These are phyloP conservation scores for Penicillium oxalicum DNA, from an alignment of 2,329 filamentous ascomycete species.

Conservation along the genomic window DNA sequence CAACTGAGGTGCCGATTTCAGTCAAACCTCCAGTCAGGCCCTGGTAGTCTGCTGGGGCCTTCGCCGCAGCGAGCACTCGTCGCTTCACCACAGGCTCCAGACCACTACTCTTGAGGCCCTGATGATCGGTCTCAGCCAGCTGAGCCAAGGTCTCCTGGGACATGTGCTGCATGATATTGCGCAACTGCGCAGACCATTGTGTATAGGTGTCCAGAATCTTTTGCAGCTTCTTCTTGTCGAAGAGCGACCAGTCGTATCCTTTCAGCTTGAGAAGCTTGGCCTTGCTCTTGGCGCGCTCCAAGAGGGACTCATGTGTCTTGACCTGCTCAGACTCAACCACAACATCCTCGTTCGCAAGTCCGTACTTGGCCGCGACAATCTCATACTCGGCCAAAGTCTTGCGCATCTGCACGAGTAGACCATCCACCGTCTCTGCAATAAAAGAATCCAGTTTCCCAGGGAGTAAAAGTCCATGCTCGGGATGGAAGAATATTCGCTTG, in stretches of 20 bases:
- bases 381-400: slow-evolving; percentile 21
- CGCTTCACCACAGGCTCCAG: slow-evolving; percentile 22
- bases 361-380: slow-evolving; percentile 18
- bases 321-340: slow-evolving; percentile 7
- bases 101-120: slow-evolving; percentile 19
- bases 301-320: slow-evolving; percentile 17
- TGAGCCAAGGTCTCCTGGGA: slow-evolving; percentile 20
- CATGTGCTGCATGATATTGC: slow-evolving; percentile 27
- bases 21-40: slow-evolving; percentile 17
- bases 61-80: slow-evolving; percentile 16
- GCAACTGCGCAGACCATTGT: slow-evolving; percentile 22
- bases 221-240: slow-evolving; percentile 26
- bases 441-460: slow-evolving; percentile 17
- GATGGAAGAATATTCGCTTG: slow-evolving; percentile 19
- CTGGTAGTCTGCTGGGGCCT: slow-evolving; percentile 18
- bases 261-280: slow-evolving; percentile 21
- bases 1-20: slow-evolving; percentile 16
- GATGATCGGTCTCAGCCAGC: slow-evolving; percentile 7
- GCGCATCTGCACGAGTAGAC: slow-evolving; percentile 20
- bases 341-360: slow-evolving; percentile 11
- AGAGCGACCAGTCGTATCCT: slow-evolving; percentile 28
- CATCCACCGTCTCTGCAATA: slow-evolving; percentile 17
- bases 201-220: slow-evolving; percentile 22
- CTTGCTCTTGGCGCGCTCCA: slow-evolving; percentile 20
- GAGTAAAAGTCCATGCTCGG: slow-evolving; percentile 20